phyloP scores from a whole-genome alignment of 352 stramenopile species.

The Globisporangium middletonii region DNA sequence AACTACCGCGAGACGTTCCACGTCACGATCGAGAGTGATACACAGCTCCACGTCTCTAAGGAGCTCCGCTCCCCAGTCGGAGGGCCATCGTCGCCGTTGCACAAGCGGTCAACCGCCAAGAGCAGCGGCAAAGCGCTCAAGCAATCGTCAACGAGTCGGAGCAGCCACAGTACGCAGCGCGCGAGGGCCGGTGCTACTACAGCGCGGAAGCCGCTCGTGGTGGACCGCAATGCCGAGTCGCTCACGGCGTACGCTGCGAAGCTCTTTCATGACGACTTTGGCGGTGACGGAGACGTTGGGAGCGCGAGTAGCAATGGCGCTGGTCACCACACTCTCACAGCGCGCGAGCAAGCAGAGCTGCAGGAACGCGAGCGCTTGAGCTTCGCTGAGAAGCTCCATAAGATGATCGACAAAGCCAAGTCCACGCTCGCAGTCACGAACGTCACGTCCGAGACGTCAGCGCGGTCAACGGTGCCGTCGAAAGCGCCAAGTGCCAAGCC shows the following conservation, averaged over 20 bases:
- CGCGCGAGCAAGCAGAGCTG: conserved; percentile 29
- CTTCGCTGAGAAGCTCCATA: conserved; percentile 83
- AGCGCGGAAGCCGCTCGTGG: background rate
- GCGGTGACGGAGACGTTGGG: background rate
- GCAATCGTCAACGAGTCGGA: background rate
- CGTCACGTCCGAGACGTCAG: conserved; percentile 3
- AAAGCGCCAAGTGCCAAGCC: background rate
- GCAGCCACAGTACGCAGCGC: conserved; percentile 1
- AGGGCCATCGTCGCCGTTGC: conserved; percentile 22
- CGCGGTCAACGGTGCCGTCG: conserved; percentile 1
- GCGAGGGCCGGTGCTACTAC: conserved; percentile 1
- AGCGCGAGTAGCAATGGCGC: background rate
- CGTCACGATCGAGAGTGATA: conserved; percentile 35
- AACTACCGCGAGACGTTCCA: conserved; percentile 19
- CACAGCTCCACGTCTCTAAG: conserved; percentile 31
- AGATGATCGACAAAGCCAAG: conserved; percentile 86
- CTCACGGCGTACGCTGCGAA: conserved; percentile 62
- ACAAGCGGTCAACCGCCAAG: conserved; percentile 6
- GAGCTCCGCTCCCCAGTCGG: conserved; percentile 21
- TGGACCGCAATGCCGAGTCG: conserved; percentile 24
- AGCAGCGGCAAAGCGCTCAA: conserved; percentile 1
- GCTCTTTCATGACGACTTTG: conserved; percentile 49
- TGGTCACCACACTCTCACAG: conserved; percentile 14
- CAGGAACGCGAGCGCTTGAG: conserved; percentile 58
- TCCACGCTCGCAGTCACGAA: conserved; percentile 32